Conservation (phyloP, 2,329 filamentous ascomycete genomes). For the Xenosphaeropsis pyriputrescens region DNA sequence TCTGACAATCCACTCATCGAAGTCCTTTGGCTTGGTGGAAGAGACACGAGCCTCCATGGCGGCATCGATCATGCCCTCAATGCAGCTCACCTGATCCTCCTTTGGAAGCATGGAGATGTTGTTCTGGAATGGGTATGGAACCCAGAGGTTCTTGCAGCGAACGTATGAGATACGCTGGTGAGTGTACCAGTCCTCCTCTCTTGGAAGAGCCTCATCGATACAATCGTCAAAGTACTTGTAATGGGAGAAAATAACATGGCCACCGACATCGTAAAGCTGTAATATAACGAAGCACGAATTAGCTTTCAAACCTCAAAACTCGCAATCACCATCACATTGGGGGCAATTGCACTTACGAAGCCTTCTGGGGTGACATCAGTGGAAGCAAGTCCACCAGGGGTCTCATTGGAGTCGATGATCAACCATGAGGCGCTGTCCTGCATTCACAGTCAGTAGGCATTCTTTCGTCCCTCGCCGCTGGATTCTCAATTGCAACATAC, state of each 20-base stretch:
- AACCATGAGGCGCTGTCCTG: constrained; percentile 90
- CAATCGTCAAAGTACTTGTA: constrained; percentile 99
- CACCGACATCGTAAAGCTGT: constrained; percentile 94
- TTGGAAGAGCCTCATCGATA: constrained; percentile 90
- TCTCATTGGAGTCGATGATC: constrained; percentile 85
- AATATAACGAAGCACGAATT: constrained; percentile 2
- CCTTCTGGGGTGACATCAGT: constrained; percentile 92
- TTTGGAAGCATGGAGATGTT: constrained; percentile 98
- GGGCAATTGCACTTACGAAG: constrained; percentile 56
- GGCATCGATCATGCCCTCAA: constrained; percentile 93
- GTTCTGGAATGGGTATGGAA: constrained; percentile 99
- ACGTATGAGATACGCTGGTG: constrained; percentile 99
- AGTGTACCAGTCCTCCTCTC: constrained; percentile 88
- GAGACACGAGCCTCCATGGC: constrained; percentile 74
- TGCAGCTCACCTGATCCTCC: constrained; percentile 88
- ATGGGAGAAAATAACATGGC: constrained; percentile 98
- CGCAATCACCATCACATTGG: neutral
- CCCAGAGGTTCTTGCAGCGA: constrained; percentile 91
- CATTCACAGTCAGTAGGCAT: constrained; percentile 5
- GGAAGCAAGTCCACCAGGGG: constrained; percentile 86
- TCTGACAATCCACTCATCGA: constrained; percentile 95
- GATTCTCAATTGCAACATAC: constrained; percentile 29
- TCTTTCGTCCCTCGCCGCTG: constrained; percentile 3
- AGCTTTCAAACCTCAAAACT: constrained; percentile 3
- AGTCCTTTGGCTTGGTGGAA: constrained; percentile 87